A percentile compares a stretch with the other conserved stretches of the same genome.
Conservation (phyloP, 139 green algal species). For the Tetradesmus obliquus region DNA sequence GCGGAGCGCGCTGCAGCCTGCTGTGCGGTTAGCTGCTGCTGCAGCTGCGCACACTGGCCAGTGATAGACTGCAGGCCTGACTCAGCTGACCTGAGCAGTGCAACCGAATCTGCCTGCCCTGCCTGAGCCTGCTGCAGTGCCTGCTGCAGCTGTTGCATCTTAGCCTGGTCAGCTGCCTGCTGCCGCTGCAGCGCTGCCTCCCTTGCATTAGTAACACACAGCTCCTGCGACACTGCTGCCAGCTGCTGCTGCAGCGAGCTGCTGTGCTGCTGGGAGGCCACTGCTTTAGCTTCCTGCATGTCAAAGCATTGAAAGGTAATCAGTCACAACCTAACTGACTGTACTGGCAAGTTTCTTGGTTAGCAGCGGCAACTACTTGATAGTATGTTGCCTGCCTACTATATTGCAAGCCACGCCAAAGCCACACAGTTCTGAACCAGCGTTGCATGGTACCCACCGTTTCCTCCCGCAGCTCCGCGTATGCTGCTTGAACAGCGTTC, state of each 20-base stretch:
- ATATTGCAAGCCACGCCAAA: too few relatives aligned
- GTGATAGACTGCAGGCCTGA: background rate
- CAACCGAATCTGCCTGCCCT: background rate
- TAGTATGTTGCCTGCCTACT: too few relatives aligned
- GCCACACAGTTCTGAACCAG: too few relatives aligned
- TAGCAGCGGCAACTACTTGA: too few relatives aligned
- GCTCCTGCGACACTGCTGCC: background rate
- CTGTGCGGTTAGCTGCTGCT: constrained; percentile 16
- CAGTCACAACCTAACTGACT: too few relatives aligned
- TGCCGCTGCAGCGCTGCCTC: constrained; percentile 3
- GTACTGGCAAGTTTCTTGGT: too few relatives aligned
- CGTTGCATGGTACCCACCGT: background rate
- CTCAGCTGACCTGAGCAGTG: background rate
- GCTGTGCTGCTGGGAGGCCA: background rate
- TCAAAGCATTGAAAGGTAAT: background rate
- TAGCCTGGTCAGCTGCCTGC: background rate
- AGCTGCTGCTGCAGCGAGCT: background rate
- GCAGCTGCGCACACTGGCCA: background rate
- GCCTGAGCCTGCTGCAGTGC: background rate
- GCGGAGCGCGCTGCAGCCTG: background rate
- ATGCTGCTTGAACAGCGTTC: background rate
- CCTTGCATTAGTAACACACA: background rate
- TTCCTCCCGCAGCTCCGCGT: constrained; percentile 31
- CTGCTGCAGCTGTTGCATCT: background rate
- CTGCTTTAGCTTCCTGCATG: constrained; percentile 2